A percentile compares a stretch with the other conserved stretches of the same genome.
These are phyloP conservation scores for Cercospora brassicicola DNA, from an alignment of 2,329 filamentous ascomycete species.

Conservation along the genomic window DNA sequence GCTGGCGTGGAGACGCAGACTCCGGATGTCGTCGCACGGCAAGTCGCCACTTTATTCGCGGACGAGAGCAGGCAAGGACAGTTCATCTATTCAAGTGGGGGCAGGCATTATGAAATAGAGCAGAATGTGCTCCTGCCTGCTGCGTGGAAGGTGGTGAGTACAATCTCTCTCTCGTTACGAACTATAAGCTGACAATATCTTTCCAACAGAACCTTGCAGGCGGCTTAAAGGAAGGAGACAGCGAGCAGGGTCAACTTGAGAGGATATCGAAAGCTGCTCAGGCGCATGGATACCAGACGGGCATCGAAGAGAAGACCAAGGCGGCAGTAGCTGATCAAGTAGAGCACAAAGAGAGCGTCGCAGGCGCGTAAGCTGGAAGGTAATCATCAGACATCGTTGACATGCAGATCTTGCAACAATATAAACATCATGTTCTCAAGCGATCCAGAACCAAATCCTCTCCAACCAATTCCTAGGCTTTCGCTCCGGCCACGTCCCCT, in stretches of 20 bases:
- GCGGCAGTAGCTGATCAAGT: background rate
- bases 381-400: background rate
- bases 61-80: constrained; percentile 53
- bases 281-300: constrained; percentile 1
- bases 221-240: constrained; percentile 5
- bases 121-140: constrained; percentile 38
- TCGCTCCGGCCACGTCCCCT: constrained; percentile 13
- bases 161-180: background rate
- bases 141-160: constrained; percentile 20
- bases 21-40: constrained; percentile 51
- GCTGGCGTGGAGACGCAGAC: constrained; percentile 49
- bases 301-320: constrained; percentile 3
- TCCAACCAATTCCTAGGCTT: constrained; percentile 17
- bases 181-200: background rate
- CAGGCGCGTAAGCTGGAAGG: background rate
- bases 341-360: background rate
- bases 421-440: background rate
- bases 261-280: constrained; percentile 5
- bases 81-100: constrained; percentile 53
- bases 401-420: background rate
- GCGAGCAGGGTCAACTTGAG: constrained; percentile 5
- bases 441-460: constrained; percentile 20
- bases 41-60: constrained; percentile 53
- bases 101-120: constrained; percentile 57
- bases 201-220: constrained; percentile 8